phyloP scores from a whole-genome alignment of 1,139 yeast species.

The Zhuliangozyma parablackwelliae region DNA sequence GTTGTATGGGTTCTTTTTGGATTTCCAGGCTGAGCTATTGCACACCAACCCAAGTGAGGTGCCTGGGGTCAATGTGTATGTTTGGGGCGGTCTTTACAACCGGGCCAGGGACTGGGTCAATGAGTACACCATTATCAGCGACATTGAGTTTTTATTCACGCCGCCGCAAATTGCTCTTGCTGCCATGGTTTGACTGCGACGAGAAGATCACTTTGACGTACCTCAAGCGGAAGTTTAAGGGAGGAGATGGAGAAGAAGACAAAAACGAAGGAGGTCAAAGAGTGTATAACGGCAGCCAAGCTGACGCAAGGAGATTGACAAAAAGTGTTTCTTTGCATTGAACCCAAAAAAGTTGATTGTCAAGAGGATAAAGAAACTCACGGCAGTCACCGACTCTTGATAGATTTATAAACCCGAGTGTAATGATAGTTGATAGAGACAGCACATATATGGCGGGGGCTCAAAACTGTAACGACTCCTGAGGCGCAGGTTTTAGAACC shows the following conservation, averaged over 20 bases:
- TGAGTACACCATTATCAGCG: conserved; percentile 63
- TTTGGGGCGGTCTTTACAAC: conserved; percentile 59
- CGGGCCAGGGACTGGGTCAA: conserved; percentile 60
- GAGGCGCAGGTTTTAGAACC: no score
- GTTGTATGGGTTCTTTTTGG: conserved; percentile 56
- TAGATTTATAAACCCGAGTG: no score
- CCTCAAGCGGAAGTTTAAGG: conserved; percentile 51
- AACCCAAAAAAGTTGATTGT: conserved; percentile 53
- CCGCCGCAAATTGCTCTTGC: conserved; percentile 97
- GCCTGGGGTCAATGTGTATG: conserved; percentile 34
- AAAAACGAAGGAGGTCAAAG: conserved; percentile 21
- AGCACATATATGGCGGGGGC: no score
- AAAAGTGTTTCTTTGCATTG: conserved; percentile 57
- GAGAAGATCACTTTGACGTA: conserved; percentile 63
- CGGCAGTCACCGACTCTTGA: not conserved
- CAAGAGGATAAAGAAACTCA: conserved; percentile 28
- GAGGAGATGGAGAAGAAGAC: conserved; percentile 5
- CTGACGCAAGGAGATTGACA: conserved; percentile 48
- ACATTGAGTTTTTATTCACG: conserved; percentile 70
- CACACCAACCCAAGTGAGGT: conserved; percentile 8
- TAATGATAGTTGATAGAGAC: no score
- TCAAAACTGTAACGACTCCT: no score
- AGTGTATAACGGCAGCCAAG: conserved; percentile 47
- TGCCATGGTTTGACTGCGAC: conserved; percentile 64
- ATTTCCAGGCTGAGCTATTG: conserved; percentile 63